Evolutionary conservation across 306 rosid genomes (phyloP), one percentile per base, ranked within the genome.

Genomic region (Vachellia pachyceras): DNA sequence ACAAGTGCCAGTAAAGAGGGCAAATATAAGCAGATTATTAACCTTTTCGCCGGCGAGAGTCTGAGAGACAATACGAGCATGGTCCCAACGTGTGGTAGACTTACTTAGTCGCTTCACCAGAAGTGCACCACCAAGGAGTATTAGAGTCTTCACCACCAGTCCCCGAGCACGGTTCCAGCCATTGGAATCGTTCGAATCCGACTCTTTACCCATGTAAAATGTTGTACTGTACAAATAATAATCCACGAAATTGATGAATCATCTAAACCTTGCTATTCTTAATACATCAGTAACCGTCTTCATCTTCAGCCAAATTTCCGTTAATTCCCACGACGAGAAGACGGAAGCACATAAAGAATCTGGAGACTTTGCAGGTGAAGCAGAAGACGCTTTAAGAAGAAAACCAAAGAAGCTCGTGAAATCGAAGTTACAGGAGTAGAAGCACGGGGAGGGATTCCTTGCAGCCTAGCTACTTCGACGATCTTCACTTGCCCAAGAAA

Each of bases 71-170:
- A 90, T 72, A 69, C 93, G 89, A 42, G 99, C 89, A 85, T 96
- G 99, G 90, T 96, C 99, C 98, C 99, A 90, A 49, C 99, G 98
- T 8, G 99, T 93, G 70, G 99, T 96, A 83, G 99, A 90, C 89
- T 93, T 96, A 22, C 94, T 90, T 35, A 96, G 93, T 13, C 95
- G 93, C 61, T 93, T 96, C 5, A 96, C 89, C 83, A 96, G 85
- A 42, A 96, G 87, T 23, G 95, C 98, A 14, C 99, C 98, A 22
- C 99, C 99, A 10, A 96, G 73, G 39, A 96, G 86, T 10, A 96
- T 69, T 58, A 96, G 75, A 58, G 91, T 85, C 83, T 96, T 96
- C 55, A 87, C 68, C 17, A 91, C 91, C 65, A 93, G 73, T 4
- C 99, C 98, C 20, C 91, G 89, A 45, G 87, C 92, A 86, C 88